A percentile compares a stretch with the other conserved stretches of the same genome.
phyloP scores from a whole-genome alignment of 768 basidiomycete genomes.

The Tylopilus rubrobrunneus region DNA sequence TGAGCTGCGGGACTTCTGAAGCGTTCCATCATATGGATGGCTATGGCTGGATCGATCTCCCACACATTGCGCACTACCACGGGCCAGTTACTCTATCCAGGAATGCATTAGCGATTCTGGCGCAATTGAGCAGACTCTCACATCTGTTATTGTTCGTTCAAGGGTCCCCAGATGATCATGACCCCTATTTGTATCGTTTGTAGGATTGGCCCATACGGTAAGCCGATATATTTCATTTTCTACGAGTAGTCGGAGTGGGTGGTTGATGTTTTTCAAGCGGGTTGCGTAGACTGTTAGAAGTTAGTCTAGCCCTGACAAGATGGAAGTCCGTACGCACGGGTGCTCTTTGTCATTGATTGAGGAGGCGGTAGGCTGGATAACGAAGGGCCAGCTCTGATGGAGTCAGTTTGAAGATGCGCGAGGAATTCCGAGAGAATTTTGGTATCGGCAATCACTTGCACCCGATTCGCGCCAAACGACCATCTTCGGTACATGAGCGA shows the following conservation, averaged over 20 bases:
- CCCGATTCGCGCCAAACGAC: slow-evolving; percentile 93
- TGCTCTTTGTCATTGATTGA: slow-evolving; percentile 40
- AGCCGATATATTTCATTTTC: slow-evolving; percentile 89
- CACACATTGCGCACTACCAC: slow-evolving; percentile 69
- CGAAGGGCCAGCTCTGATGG: slow-evolving; percentile 51
- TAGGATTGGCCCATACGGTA: slow-evolving; percentile 87
- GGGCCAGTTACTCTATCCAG: slow-evolving; percentile 57
- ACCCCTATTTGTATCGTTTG: slow-evolving; percentile 69
- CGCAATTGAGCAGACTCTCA: slow-evolving; percentile 29
- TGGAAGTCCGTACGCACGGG: slow-evolving; percentile 33
- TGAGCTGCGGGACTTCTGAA: slow-evolving; percentile 68
- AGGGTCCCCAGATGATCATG: slow-evolving; percentile 51
- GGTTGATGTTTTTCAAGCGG: slow-evolving; percentile 63
- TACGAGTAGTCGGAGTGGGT: slow-evolving; percentile 76
- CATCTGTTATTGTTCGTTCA: slow-evolving; percentile 62
- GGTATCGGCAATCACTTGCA: slow-evolving; percentile 86
- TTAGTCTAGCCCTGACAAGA: slow-evolving; percentile 3
- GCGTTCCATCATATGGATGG: slow-evolving; percentile 80
- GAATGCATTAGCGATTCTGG: slow-evolving; percentile 2
- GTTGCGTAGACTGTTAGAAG: slow-evolving; percentile 47
- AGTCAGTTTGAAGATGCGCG: slow-evolving; percentile 70
- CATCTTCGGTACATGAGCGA: slow-evolving; percentile 50
- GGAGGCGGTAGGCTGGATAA: slow-evolving; percentile 61
- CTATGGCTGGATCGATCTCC: slow-evolving; percentile 79
- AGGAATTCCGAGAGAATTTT: slow-evolving; percentile 84